Percentiles rank a stretch among this genome's conserved stretches.
These are phyloP conservation scores for Mycena vitilis DNA, from an alignment of 768 basidiomycete genomes.

Conservation along the genomic window DNA sequence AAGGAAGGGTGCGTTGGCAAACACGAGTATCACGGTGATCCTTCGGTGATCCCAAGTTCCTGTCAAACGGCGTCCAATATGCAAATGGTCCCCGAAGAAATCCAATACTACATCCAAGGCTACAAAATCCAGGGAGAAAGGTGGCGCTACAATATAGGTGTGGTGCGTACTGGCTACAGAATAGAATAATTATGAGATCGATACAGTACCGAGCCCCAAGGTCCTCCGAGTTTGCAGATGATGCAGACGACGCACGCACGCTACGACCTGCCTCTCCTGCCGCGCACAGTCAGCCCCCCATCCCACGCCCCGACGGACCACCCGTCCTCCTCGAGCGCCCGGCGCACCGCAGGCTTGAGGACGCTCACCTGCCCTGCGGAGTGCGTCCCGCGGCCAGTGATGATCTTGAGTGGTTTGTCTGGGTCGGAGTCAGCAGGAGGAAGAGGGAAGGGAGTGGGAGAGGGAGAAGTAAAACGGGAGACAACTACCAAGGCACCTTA, in stretches of 20 bases:
- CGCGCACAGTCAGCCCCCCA: constrained; percentile 63
- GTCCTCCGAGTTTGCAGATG: not conserved
- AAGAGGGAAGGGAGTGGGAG: too few relatives aligned
- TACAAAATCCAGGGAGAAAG: too few relatives aligned
- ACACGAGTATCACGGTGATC: not conserved
- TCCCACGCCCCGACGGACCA: constrained; percentile 52
- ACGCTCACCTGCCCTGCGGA: constrained; percentile 67
- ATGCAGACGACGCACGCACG: not conserved
- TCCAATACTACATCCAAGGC: constrained; percentile 1
- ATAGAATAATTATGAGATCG: not conserved
- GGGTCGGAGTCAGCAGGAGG: not conserved
- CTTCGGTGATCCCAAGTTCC: not conserved
- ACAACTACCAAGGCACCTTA: too few relatives aligned
- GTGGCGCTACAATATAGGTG: constrained; percentile 2
- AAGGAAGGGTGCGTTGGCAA: not conserved
- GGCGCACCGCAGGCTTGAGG: constrained; percentile 72
- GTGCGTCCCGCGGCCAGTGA: constrained; percentile 77
- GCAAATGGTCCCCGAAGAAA: not conserved
- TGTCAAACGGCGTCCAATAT: not conserved
- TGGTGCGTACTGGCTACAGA: constrained; percentile 14
- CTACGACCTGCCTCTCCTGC: constrained; percentile 39
- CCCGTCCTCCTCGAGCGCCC: constrained; percentile 60
- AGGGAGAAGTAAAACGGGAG: too few relatives aligned
- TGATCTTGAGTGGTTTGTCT: constrained; percentile 64
- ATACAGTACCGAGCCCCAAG: constrained; percentile 1